Evolutionary conservation across 208 protist species (phyloP), one percentile per base, ranked within the genome.

Genomic region (Vickermania ingenoplastis): DNA sequence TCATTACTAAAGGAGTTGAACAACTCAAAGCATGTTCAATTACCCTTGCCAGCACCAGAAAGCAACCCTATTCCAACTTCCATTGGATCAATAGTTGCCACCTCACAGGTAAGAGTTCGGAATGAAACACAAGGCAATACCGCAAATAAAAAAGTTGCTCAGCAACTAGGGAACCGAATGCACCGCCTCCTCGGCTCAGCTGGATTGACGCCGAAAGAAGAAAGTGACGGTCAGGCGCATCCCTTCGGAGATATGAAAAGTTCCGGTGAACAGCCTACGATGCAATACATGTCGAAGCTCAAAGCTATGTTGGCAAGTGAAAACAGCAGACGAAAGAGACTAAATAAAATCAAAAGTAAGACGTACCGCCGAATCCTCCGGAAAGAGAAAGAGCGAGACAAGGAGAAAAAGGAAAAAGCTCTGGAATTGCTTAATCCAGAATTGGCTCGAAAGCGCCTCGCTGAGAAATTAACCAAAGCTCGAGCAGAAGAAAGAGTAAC

Each of bases 311-410:
- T 96, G 31, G 75, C 88, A 11, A 88, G 83, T 59, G 88, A 96
- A 60, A 91, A 89, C 69, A 77, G 77, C 48, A 79, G 86, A 1
- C 82, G 88, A 22, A 78, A 84, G 61, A 83, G 91, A 13, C 71
- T 95, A 31, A 96, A 96, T 59, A 67, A 76, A n/a, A 96, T 96
- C 67, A 96, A 96, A 61, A 93, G 84, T 55, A 96, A 96, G 64
- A 93, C 88, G 22, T 96, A 96, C 73, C 80, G 89, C 24, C 84
- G 91, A 55, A 95, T 96, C 31, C 67, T 92, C 17, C 85, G 91
- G 25, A 93, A 94, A 66, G 91, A 96, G 57, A 91, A 94, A 73
- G 88, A 96, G 2, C 71, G 83, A 0, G 91, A 94, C 57, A 73
- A 75, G 63, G 86, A 95, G 48, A 71, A 80, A 7, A 76, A 77